Percentiles rank a stretch among this genome's conserved stretches.
Conservation (phyloP, 129 eudicot genomes). For the Smallanthus sonchifolius region DNA sequence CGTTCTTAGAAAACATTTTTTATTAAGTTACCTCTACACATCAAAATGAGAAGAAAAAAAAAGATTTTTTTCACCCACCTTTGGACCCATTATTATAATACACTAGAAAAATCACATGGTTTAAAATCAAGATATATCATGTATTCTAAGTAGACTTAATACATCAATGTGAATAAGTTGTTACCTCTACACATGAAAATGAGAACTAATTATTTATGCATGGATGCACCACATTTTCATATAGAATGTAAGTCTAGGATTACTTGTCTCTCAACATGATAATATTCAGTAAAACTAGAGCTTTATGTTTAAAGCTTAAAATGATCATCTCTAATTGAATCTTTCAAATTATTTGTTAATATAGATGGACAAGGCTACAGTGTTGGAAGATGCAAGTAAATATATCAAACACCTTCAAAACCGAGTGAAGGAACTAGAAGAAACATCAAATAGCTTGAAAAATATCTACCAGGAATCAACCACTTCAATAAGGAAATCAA, state of each 20-base stretch:
- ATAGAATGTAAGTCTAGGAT: no score
- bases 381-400: conserved; percentile 28
- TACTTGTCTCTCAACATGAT: no score
- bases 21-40: no score
- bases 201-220: no score
- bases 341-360: neutral
- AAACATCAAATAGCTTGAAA: conserved; percentile 3
- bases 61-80: neutral
- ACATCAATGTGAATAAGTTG: neutral
- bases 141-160: neutral
- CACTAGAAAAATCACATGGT: no score
- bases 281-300: no score
- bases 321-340: neutral
- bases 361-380: conserved; percentile 33
- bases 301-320: neutral
- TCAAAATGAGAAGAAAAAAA: no score
- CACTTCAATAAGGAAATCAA: conserved; percentile 12
- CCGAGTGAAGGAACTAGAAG: conserved; percentile 32
- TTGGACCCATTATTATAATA: no score
- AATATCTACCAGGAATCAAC: conserved; percentile 3
- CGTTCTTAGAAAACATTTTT: neutral
- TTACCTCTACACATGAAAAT: no score
- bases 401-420: conserved; percentile 27
- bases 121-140: no score
- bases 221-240: no score